Percentiles rank a stretch among this genome's conserved stretches.
Evolutionary conservation across 805 yeast genomes (phyloP).

Genomic region (Saccharomyces mikatae): DNA sequence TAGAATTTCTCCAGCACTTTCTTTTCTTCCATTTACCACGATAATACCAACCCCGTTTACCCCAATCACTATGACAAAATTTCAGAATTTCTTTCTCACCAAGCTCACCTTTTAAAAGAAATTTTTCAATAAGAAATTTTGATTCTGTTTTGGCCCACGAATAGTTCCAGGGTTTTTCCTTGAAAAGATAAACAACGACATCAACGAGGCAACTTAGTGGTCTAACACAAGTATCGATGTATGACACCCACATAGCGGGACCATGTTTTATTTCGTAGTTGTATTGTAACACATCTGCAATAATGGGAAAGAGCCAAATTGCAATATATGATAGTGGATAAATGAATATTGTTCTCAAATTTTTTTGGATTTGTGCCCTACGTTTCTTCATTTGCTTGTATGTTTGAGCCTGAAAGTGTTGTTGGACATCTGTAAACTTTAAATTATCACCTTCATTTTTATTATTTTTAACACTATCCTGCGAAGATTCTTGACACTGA

Average conservation of each 20-base stretch:
- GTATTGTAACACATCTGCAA: constrained; percentile 52
- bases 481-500: neutral
- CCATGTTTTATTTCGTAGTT: constrained; percentile 40
- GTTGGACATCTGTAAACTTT: constrained; percentile 14
- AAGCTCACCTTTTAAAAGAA: constrained; percentile 19
- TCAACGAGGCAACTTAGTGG: constrained; percentile 78
- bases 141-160: constrained; percentile 28
- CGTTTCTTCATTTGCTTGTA: constrained; percentile 54
- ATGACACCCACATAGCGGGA: constrained; percentile 54
- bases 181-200: constrained; percentile 59
- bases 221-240: constrained; percentile 66
- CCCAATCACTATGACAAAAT: constrained; percentile 19
- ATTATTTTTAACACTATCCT: neutral
- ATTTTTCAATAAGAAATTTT: constrained; percentile 16
- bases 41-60: constrained; percentile 29
- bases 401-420: constrained; percentile 50
- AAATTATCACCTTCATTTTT: neutral
- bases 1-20: constrained; percentile 26
- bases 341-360: constrained; percentile 70
- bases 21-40: constrained; percentile 20
- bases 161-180: constrained; percentile 74
- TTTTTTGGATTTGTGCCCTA: constrained; percentile 61
- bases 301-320: constrained; percentile 76
- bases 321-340: constrained; percentile 78
- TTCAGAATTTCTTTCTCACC: constrained; percentile 19